Evolutionary conservation across 345 rosid genomes (phyloP).

Genomic region (Linum usitatissimum): DNA sequence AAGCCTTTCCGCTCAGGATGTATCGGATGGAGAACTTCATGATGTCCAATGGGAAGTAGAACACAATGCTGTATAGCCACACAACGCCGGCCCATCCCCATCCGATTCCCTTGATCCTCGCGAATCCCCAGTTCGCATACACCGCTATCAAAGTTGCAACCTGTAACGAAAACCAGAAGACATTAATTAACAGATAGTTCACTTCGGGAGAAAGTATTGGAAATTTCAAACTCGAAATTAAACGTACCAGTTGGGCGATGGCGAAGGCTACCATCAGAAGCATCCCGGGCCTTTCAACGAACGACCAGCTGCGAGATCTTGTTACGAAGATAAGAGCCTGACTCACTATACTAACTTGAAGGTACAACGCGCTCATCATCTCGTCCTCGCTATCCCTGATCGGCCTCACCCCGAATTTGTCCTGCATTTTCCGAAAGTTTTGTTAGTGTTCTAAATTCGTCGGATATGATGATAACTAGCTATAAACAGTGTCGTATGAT

Average conservation of each 20-base stretch:
- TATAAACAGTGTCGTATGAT: not conserved
- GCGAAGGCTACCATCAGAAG: not conserved
- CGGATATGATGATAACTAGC: not conserved
- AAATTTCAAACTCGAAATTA: not conserved
- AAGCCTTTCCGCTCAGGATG: slow-evolving; percentile 2
- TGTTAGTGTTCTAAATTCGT: not conserved
- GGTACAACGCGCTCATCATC: slow-evolving; percentile 5
- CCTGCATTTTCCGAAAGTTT: not conserved
- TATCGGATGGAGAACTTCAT: slow-evolving; percentile 4
- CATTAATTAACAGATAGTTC: not conserved
- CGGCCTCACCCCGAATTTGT: not conserved
- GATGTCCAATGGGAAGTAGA: not conserved
- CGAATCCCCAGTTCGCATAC: not conserved
- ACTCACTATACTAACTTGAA: slow-evolving; percentile 6
- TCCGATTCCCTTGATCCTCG: not conserved
- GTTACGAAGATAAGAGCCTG: slow-evolving; percentile 3
- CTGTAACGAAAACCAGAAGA: not conserved
- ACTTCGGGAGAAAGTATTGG: not conserved
- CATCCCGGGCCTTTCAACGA: not conserved
- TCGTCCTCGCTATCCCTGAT: slow-evolving; percentile 1
- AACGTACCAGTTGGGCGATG: not conserved
- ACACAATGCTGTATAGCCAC: slow-evolving; percentile 4
- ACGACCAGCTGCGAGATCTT: slow-evolving; percentile 3
- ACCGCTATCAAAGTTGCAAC: slow-evolving; percentile 1
- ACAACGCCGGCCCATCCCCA: slow-evolving; percentile 6